phyloP scores from a whole-genome alignment of 2,329 filamentous ascomycete species.

The Aspergillus thermomutatus region DNA sequence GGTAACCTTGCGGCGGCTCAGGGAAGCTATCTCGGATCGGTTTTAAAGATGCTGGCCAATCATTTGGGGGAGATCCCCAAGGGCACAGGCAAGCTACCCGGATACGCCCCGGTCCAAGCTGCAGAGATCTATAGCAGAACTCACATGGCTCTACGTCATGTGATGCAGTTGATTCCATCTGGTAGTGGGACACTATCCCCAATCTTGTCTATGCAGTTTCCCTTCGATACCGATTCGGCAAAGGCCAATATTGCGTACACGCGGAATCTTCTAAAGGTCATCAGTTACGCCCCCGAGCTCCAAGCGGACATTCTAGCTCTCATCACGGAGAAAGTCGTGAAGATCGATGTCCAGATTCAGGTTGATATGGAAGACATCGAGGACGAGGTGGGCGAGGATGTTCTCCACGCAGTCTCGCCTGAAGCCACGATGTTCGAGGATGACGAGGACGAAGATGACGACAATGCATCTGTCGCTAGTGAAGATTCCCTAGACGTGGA shows the following conservation, averaged over 20 bases:
- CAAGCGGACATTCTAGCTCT: conserved; percentile 77
- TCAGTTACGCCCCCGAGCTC: conserved; percentile 73
- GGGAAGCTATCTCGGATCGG: conserved; percentile 68
- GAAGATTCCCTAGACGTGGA: conserved; percentile 55
- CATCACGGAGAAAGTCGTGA: conserved; percentile 81
- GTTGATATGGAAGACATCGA: conserved; percentile 89
- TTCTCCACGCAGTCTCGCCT: conserved; percentile 49
- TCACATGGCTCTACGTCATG: conserved; percentile 70
- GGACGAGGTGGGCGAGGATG: conserved; percentile 74
- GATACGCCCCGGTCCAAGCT: conserved; percentile 57
- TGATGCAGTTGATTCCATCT: conserved; percentile 78
- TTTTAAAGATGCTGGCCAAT: conserved; percentile 76
- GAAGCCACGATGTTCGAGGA: conserved; percentile 31
- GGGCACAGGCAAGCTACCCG: conserved; percentile 51
- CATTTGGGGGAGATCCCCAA: conserved; percentile 66
- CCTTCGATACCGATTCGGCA: conserved; percentile 71
- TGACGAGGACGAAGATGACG: conserved; percentile 60
- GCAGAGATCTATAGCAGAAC: conserved; percentile 68
- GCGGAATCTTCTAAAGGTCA: conserved; percentile 74
- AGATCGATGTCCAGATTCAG: conserved; percentile 94
- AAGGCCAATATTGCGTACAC: conserved; percentile 85
- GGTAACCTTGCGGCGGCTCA: conserved; percentile 74
- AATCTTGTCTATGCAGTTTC: conserved; percentile 67
- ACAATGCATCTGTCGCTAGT: conserved; percentile 59
- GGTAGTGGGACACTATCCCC: conserved; percentile 67